Percentiles rank a stretch among this genome's conserved stretches.
Conservation (phyloP, 2,329 filamentous ascomycete species). For the Beauveria sp. region DNA sequence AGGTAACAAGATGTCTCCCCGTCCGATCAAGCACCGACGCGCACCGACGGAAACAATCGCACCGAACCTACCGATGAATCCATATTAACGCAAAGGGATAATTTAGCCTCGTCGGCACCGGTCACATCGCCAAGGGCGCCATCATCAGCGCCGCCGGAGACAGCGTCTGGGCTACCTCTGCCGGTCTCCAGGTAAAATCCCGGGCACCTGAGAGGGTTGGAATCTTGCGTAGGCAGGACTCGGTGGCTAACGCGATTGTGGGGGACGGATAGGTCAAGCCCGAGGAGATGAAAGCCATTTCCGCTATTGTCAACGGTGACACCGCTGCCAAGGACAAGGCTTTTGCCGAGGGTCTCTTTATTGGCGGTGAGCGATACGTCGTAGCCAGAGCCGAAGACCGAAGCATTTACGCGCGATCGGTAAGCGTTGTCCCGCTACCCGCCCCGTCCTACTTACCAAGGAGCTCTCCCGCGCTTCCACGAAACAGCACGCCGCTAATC, state of each 20-base stretch:
- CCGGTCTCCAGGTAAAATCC: slow-evolving; percentile 61
- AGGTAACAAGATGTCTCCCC: slow-evolving; percentile 26
- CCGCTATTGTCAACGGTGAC: slow-evolving; percentile 41
- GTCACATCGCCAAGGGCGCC: slow-evolving; percentile 75
- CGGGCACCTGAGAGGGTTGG: not conserved
- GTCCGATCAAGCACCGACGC: not conserved
- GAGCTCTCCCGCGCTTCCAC: not conserved
- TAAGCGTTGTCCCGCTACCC: slow-evolving; percentile 31
- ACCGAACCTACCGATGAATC: not conserved
- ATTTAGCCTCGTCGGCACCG: slow-evolving; percentile 67
- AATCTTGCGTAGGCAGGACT: no score
- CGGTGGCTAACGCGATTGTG: not conserved
- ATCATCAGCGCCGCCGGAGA: slow-evolving; percentile 77
- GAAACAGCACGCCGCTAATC: not conserved
- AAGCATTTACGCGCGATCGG: slow-evolving; percentile 80
- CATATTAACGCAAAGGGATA: slow-evolving; percentile 14
- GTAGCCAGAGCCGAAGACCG: slow-evolving; percentile 67
- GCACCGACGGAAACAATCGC: not conserved
- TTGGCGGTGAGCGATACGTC: slow-evolving; percentile 73
- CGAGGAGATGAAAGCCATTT: slow-evolving; percentile 52
- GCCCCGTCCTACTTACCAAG: not conserved
- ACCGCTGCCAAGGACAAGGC: slow-evolving; percentile 53
- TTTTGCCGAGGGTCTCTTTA: slow-evolving; percentile 63
- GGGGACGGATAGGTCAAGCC: slow-evolving; percentile 28
- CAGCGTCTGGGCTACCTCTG: slow-evolving; percentile 67